Evolutionary conservation across 495 filamentous ascomycete genomes (phyloP).

Genomic region (Penicillium crystallinum): DNA sequence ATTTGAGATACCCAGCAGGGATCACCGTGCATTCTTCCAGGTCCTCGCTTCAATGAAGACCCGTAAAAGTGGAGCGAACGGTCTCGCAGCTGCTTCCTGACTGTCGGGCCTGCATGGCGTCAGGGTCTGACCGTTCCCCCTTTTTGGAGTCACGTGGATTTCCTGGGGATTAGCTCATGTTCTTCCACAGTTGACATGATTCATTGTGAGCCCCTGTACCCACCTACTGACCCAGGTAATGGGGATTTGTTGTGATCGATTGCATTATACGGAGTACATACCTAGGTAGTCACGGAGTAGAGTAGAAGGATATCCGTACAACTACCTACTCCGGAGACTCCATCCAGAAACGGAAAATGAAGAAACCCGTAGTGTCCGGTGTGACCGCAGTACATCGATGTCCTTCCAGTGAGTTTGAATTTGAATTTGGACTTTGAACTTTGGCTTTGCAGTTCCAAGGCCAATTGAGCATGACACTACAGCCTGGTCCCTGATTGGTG

Average conservation of each 20-base stretch:
- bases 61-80: constrained; percentile 36
- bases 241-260: neutral
- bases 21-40: constrained; percentile 21
- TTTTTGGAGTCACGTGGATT: constrained; percentile 2
- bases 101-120: constrained; percentile 33
- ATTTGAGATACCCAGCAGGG: constrained; percentile 40
- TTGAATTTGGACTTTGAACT: neutral
- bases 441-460: neutral
- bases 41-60: too few species aligned
- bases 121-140: constrained; percentile 1
- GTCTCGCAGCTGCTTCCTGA: constrained; percentile 40
- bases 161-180: neutral
- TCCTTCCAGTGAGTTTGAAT: neutral
- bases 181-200: too few species aligned
- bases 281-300: neutral
- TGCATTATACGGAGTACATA: too few species aligned
- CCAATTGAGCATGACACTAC: neutral
- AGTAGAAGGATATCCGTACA: neutral
- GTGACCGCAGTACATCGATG: neutral
- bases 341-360: neutral
- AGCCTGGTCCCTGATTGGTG: constrained; percentile 10
- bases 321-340: too few species aligned
- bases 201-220: too few species aligned
- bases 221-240: neutral
- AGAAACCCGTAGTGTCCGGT: neutral